These are phyloP conservation scores for Schoenoplectus triqueter DNA, from an alignment of 202 grass and related monocot species.

Conservation along the genomic window DNA sequence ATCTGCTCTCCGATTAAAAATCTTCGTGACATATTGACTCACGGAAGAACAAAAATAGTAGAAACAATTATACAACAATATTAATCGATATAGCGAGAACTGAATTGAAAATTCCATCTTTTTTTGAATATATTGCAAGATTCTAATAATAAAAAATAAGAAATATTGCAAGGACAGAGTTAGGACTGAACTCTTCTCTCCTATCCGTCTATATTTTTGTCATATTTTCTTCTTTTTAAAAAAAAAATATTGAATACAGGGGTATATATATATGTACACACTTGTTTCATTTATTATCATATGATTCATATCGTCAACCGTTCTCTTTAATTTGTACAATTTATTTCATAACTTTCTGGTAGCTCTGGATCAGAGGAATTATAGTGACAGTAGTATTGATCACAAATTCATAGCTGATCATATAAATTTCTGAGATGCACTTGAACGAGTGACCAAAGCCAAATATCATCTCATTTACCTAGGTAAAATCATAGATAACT, in stretches of 20 bases:
- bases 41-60: neutral
- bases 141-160: no score
- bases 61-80: neutral
- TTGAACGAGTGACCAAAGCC: neutral
- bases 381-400: constrained; percentile 36
- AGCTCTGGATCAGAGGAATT: neutral
- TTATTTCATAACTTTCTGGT: neutral
- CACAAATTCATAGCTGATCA: neutral
- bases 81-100: neutral
- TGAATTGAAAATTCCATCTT: neutral
- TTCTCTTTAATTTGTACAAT: neutral
- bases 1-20: neutral
- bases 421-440: neutral
- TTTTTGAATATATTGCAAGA: no score
- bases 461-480: constrained; percentile 25
- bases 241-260: no score
- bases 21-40: no score
- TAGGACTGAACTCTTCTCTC: no score
- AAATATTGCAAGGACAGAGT: no score
- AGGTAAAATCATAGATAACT: constrained; percentile 37
- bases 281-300: no score
- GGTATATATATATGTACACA: no score
- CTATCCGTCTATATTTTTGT: no score
- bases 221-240: no score
- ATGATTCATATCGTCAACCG: no score